phyloP scores from a whole-genome alignment of 2,329 filamentous ascomycete genomes.

The Trichoderma aggressivum region DNA sequence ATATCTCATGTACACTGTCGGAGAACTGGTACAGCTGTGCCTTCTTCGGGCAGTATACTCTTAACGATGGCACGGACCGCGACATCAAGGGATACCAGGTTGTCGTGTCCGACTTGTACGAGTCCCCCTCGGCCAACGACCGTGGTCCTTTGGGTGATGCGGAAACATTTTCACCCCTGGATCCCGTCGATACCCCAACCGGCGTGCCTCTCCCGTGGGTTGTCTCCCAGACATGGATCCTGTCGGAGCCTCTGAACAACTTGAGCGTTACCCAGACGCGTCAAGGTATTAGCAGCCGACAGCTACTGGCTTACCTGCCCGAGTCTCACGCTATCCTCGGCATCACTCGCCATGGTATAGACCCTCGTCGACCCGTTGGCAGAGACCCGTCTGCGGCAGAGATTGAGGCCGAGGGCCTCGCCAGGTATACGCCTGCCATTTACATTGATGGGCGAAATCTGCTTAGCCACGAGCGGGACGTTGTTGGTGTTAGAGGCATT shows the following conservation, averaged over 20 bases:
- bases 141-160: slow-evolving; percentile 71
- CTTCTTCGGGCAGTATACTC: slow-evolving; percentile 61
- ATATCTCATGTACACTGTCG: slow-evolving; percentile 73
- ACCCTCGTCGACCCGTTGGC: slow-evolving; percentile 81
- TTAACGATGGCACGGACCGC: slow-evolving; percentile 52
- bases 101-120: slow-evolving; percentile 83
- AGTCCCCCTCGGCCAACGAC: slow-evolving; percentile 78
- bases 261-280: slow-evolving; percentile 84
- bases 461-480: slow-evolving; percentile 77
- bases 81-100: slow-evolving; percentile 80
- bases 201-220: slow-evolving; percentile 66
- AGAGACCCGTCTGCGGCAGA: slow-evolving; percentile 79
- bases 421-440: slow-evolving; percentile 70
- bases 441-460: slow-evolving; percentile 81
- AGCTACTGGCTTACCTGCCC: slow-evolving; percentile 76
- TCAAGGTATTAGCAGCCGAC: slow-evolving; percentile 84
- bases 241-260: slow-evolving; percentile 73
- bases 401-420: slow-evolving; percentile 73
- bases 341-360: slow-evolving; percentile 74
- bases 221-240: slow-evolving; percentile 74
- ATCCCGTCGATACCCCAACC: slow-evolving; percentile 56
- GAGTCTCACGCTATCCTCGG: slow-evolving; percentile 71
- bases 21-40: slow-evolving; percentile 97
- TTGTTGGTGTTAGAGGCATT: slow-evolving; percentile 70
- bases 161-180: slow-evolving; percentile 73